A percentile compares a stretch with the other conserved stretches of the same genome.
These are phyloP conservation scores for Lactarius sanguifluus DNA, from an alignment of 768 basidiomycete genomes.

Conservation along the genomic window DNA sequence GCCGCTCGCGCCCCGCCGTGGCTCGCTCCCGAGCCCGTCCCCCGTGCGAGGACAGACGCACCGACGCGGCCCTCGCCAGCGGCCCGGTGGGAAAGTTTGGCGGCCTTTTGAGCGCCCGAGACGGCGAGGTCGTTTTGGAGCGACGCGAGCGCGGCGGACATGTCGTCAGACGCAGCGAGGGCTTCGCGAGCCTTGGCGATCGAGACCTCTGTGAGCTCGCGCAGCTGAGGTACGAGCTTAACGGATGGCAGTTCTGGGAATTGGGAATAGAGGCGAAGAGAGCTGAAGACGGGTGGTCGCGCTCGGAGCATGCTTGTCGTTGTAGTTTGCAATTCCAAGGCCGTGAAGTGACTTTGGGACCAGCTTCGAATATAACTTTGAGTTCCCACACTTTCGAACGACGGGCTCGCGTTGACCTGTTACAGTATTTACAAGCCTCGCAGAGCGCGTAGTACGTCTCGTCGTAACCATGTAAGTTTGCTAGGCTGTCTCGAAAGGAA, in stretches of 20 bases:
- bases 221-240: slow-evolving; percentile 81
- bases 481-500: no score
- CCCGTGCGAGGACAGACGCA: slow-evolving; percentile 69
- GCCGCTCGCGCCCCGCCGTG: slow-evolving; percentile 65
- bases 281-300: background rate
- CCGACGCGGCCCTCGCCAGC: slow-evolving; percentile 81
- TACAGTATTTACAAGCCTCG: no score
- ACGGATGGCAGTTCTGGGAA: slow-evolving; percentile 56
- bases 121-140: slow-evolving; percentile 69
- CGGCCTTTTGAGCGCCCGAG: slow-evolving; percentile 76
- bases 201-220: slow-evolving; percentile 78
- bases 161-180: slow-evolving; percentile 65
- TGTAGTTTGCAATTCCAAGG: background rate
- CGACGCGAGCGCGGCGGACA: slow-evolving; percentile 76
- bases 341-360: no score
- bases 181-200: slow-evolving; percentile 89
- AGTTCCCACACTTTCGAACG: background rate
- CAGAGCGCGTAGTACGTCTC: no score
- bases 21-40: slow-evolving; percentile 42
- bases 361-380: background rate
- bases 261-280: slow-evolving; percentile 54
- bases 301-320: slow-evolving; percentile 17
- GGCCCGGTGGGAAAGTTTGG: slow-evolving; percentile 74
- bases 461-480: no score
- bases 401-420: no score